Evolutionary conservation across 2,329 filamentous ascomycete genomes (phyloP).

Genomic region (Penicillium sp.): DNA sequence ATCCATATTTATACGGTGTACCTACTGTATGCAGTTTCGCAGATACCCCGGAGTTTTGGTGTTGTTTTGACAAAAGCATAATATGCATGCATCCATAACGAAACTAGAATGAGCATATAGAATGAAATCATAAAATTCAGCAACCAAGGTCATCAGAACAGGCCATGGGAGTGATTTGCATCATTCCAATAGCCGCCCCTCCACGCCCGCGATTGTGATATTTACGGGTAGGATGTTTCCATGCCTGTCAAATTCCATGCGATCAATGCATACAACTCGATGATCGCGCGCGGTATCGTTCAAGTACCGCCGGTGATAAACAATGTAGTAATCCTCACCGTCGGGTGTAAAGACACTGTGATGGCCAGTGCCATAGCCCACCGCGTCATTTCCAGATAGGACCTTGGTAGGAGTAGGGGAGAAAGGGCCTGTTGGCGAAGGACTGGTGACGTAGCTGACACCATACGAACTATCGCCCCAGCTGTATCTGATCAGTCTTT

Average conservation of each 20-base stretch:
- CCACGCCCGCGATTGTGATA: conserved; percentile 42
- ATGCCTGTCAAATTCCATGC: conserved; percentile 53
- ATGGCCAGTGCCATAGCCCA: conserved; percentile 46
- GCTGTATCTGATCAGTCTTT: conserved; percentile 23
- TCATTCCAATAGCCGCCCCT: conserved; percentile 24
- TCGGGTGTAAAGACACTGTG: conserved; percentile 49
- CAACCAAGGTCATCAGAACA: neutral
- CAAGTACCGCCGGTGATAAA: conserved; percentile 54
- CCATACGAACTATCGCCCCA: conserved; percentile 55
- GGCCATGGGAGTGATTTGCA: neutral
- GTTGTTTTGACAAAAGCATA: conserved; percentile 6
- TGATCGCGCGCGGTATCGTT: conserved; percentile 53
- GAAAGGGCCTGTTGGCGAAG: conserved; percentile 51
- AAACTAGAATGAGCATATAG: conserved; percentile 11
- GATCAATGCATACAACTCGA: conserved; percentile 54
- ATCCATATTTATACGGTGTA: conserved; percentile 2
- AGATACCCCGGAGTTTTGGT: conserved; percentile 18
- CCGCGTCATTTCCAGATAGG: conserved; percentile 32
- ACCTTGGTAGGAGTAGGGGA: conserved; percentile 42
- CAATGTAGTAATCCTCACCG: conserved; percentile 50
- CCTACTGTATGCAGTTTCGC: neutral
- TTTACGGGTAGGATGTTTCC: conserved; percentile 50
- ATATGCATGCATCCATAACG: conserved; percentile 12
- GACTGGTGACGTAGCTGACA: conserved; percentile 50
- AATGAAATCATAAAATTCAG: neutral